A percentile compares a stretch with the other conserved stretches of the same genome.
phyloP scores from a whole-genome alignment of 176 grass and related monocot species.

The Stipa capillata region DNA sequence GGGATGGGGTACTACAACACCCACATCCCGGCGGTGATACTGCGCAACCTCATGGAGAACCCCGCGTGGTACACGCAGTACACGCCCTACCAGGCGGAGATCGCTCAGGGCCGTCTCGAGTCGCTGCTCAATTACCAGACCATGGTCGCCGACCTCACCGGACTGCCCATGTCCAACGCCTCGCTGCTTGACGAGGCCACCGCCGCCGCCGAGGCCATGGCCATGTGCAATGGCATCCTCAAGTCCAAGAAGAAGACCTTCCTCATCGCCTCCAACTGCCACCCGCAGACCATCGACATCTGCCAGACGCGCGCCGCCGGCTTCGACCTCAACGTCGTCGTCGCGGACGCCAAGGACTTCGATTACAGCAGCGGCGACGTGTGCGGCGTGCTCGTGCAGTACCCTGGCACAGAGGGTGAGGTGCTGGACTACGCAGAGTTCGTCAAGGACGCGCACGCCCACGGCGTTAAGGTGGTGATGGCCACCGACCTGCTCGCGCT shows the following conservation, averaged over 20 bases:
- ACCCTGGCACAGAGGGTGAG: constrained; percentile 88
- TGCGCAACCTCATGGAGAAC: constrained; percentile 99
- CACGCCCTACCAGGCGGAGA: constrained; percentile 99
- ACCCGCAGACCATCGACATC: constrained; percentile 89
- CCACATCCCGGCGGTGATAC: constrained; percentile 65
- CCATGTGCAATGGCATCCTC: constrained; percentile 89
- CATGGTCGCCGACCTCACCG: constrained; percentile 86
- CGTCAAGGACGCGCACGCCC: constrained; percentile 71
- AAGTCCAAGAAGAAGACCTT: constrained; percentile 88
- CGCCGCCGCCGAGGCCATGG: constrained; percentile 99
- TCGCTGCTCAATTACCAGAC: constrained; percentile 98
- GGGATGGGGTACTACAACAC: constrained; percentile 98
- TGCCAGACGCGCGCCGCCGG: constrained; percentile 80
- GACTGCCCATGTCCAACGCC: constrained; percentile 95
- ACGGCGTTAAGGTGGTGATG: constrained; percentile 95
- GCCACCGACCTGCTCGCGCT: constrained; percentile 88
- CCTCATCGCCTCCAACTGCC: constrained; percentile 87
- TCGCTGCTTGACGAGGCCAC: constrained; percentile 98
- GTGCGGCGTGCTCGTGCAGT: constrained; percentile 89
- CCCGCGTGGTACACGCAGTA: constrained; percentile 99
- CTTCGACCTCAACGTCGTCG: constrained; percentile 71
- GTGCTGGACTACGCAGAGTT: constrained; percentile 83
- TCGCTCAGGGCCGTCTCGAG: constrained; percentile 94
- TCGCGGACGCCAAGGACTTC: constrained; percentile 66
- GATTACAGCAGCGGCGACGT: constrained; percentile 81